Percentiles rank a stretch among this genome's conserved stretches.
phyloP scores from a whole-genome alignment of 768 basidiomycete species.

The Rubroboletus pulcherrimus region DNA sequence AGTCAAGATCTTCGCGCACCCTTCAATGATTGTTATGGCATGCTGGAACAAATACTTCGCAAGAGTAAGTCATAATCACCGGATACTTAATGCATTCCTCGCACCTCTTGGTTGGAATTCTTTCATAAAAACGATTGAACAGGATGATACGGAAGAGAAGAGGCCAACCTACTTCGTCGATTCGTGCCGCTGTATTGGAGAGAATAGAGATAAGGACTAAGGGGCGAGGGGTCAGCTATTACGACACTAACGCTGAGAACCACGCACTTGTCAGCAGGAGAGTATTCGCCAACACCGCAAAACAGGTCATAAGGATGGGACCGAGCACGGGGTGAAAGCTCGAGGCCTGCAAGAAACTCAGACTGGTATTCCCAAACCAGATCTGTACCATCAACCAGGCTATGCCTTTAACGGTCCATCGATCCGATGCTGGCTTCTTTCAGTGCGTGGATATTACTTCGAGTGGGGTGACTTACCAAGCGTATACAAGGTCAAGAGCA shows the following conservation, averaged over 20 bases:
- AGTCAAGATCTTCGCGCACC: conserved; percentile 38
- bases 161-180: conserved; percentile 47
- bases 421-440: conserved; percentile 27
- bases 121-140: conserved; percentile 16
- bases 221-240: background rate
- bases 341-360: conserved; percentile 53
- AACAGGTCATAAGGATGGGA: conserved; percentile 74
- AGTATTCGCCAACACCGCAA: conserved; percentile 77
- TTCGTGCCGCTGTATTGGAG: conserved; percentile 84
- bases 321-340: conserved; percentile 71
- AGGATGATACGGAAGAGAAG: background rate
- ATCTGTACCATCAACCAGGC: conserved; percentile 85
- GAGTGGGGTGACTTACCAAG: conserved; percentile 35
- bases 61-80: conserved; percentile 13
- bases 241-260: background rate
- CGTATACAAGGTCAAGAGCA: conserved; percentile 53
- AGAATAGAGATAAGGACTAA: conserved; percentile 79
- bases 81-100: background rate
- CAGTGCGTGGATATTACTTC: conserved; percentile 21
- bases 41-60: conserved; percentile 81
- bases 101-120: conserved; percentile 61
- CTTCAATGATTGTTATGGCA: conserved; percentile 83
- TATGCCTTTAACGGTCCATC: conserved; percentile 44
- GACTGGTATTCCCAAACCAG: conserved; percentile 78
- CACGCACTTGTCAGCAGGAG: conserved; percentile 73